These are phyloP conservation scores for Exobasidium rhododendri DNA, from an alignment of 1,284 basidiomycete species.

Conservation along the genomic window DNA sequence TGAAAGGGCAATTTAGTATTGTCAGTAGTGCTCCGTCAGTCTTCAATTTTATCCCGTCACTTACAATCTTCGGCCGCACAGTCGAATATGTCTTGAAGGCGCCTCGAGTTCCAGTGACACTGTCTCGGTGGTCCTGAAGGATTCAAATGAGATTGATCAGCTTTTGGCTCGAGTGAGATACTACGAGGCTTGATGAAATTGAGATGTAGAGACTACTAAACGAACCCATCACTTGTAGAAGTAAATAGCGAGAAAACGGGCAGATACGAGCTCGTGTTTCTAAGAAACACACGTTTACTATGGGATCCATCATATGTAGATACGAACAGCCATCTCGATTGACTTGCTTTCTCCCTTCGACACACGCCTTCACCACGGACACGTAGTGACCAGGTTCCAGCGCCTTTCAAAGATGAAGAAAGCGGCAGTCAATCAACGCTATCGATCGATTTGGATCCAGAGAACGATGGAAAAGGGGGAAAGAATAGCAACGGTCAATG, in stretches of 20 bases:
- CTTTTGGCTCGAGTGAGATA: constrained; percentile 1
- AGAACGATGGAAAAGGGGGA: not conserved
- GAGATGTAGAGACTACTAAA: constrained; percentile 7
- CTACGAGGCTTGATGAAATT: not conserved
- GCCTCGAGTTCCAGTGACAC: constrained; percentile 49
- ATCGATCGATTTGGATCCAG: not conserved
- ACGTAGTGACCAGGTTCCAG: not conserved
- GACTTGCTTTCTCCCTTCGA: not conserved
- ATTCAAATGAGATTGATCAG: constrained; percentile 6
- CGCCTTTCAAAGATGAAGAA: not conserved
- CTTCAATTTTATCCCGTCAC: no score
- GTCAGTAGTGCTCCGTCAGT: no score
- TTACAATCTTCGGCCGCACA: constrained; percentile 10
- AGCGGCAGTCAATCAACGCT: not conserved
- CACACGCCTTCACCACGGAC: not conserved
- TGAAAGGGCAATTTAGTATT: not conserved
- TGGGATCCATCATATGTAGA: not conserved
- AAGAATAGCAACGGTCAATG: not conserved
- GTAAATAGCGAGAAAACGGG: not conserved
- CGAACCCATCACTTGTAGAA: not conserved
- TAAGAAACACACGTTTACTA: not conserved
- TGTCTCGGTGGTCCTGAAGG: constrained; percentile 36
- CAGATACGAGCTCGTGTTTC: not conserved
- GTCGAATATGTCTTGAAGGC: constrained; percentile 45
- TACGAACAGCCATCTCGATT: constrained; percentile 1